Conservation (phyloP, 768 basidiomycete species). For the Suillus lakei region DNA sequence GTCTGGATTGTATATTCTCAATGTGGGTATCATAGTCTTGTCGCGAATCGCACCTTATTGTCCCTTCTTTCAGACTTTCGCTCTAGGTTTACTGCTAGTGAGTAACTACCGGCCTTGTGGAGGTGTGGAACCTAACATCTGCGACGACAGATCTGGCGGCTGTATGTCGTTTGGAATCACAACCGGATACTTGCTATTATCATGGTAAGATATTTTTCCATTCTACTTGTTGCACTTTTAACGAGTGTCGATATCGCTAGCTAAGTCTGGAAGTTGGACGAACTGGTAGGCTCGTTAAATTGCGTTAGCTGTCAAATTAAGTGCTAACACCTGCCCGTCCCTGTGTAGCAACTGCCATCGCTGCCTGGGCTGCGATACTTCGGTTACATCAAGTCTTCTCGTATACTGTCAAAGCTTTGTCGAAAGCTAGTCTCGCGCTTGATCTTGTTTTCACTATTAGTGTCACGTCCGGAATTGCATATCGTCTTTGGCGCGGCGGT, state of each 20-base stretch:
- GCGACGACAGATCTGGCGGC: constrained; percentile 4
- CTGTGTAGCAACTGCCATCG: neutral
- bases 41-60: neutral
- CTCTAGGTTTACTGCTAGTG: constrained; percentile 2
- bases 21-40: neutral
- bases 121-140: neutral
- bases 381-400: neutral
- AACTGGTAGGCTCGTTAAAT: neutral
- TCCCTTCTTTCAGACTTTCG: neutral
- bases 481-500: constrained; percentile 15
- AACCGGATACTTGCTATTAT: neutral
- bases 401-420: neutral
- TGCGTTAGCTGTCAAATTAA: neutral
- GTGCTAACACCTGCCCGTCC: neutral
- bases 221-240: neutral
- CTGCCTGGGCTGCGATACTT: neutral
- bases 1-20: neutral
- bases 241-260: neutral
- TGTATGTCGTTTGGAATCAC: constrained; percentile 4
- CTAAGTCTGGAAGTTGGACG: constrained; percentile 5
- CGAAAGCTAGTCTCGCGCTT: constrained; percentile 12
- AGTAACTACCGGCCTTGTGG: neutral
- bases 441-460: constrained; percentile 15
- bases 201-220: neutral
- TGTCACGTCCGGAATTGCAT: constrained; percentile 17